These are phyloP conservation scores for Pyrrhoderma lamaoense DNA, from an alignment of 1,284 basidiomycete genomes.

Conservation along the genomic window DNA sequence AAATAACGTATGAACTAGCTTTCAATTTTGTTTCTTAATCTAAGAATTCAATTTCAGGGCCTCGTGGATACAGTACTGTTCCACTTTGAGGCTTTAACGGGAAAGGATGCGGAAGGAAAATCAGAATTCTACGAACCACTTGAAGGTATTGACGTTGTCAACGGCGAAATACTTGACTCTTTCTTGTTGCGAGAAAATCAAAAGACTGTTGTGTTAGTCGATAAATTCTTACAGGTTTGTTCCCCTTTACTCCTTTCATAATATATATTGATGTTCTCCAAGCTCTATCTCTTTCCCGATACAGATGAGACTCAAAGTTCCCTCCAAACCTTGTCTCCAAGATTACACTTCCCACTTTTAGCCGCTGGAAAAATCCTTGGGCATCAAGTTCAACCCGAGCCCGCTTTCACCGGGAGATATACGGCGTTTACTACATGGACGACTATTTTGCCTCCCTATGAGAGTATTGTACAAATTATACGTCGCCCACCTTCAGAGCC, in stretches of 20 bases:
- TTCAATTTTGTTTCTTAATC: constrained; percentile 6
- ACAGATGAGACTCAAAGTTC: constrained; percentile 35
- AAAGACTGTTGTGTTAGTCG: constrained; percentile 53
- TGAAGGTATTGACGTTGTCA: constrained; percentile 52
- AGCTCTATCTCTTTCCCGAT: constrained; percentile 63
- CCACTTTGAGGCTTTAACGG: constrained; percentile 75
- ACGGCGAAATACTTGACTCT: constrained; percentile 50
- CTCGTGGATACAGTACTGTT: constrained; percentile 66
- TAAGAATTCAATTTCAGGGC: constrained; percentile 29
- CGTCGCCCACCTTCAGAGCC: constrained; percentile 27
- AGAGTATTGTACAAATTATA: constrained; percentile 37
- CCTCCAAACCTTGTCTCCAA: constrained; percentile 37
- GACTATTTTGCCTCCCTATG: constrained; percentile 44
- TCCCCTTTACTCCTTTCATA: background rate
- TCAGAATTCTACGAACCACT: constrained; percentile 31
- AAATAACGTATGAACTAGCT: constrained; percentile 43
- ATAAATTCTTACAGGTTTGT: constrained; percentile 58
- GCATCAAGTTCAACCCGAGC: constrained; percentile 41
- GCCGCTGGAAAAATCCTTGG: constrained; percentile 40
- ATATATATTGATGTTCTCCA: background rate
- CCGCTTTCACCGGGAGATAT: constrained; percentile 38
- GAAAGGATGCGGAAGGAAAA: constrained; percentile 40
- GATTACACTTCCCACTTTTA: constrained; percentile 50
- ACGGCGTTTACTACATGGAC: constrained; percentile 63
- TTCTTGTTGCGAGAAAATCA: constrained; percentile 42